Evolutionary conservation across 2,329 filamentous ascomycete genomes (phyloP), one percentile per base, ranked within the genome.

Genomic region (Diaporthe longicolla): DNA sequence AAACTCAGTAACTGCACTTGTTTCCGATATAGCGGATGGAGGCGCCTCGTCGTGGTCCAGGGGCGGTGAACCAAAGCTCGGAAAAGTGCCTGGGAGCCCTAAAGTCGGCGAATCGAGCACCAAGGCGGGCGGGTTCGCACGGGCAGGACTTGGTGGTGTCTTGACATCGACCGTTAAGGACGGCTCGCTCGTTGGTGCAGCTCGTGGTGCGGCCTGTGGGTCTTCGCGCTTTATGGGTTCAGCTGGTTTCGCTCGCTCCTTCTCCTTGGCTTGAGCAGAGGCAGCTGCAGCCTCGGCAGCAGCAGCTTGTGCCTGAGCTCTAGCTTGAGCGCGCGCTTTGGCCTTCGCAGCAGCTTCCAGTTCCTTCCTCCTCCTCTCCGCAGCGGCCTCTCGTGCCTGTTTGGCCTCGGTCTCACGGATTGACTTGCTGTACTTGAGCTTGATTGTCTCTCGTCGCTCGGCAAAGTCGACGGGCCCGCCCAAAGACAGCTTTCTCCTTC

Each of bases 401-500:
- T 85, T 83, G 74, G 89, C 91, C 79, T 94, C 92, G 78, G 86
- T 93, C 79, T 94, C 93, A 76, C 93, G 90, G 63, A 97, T 91
- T n/a, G 93, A 94, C 80, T 93, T 94, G 78, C 91, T 95, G 82
- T 97, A 96, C 19, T 94, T 95, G 73, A 95, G 90, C 78, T 95
- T 93, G 78, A 97, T 97, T 75, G 92, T 91, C 80, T 95, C 93
- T 78, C 95, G 89, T 68, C 94, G 90, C 77, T 94, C 93, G 74
- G 93, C 94, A 81, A 97, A 97, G 82, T 98, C 94, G 70, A 97
- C 94, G 74, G 93, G 93, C 1, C 93, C 93, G 74, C 74, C 74
- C 29, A 95, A 85, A 1, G 89, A 89, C 69, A 90, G 85, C 79
- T 90, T 91, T 57, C 87, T 86, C 73, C 88, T 85, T 43, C 85